Evolutionary conservation across 1,284 basidiomycete species (phyloP).

Genomic region (Boletellus dicymbophilus): DNA sequence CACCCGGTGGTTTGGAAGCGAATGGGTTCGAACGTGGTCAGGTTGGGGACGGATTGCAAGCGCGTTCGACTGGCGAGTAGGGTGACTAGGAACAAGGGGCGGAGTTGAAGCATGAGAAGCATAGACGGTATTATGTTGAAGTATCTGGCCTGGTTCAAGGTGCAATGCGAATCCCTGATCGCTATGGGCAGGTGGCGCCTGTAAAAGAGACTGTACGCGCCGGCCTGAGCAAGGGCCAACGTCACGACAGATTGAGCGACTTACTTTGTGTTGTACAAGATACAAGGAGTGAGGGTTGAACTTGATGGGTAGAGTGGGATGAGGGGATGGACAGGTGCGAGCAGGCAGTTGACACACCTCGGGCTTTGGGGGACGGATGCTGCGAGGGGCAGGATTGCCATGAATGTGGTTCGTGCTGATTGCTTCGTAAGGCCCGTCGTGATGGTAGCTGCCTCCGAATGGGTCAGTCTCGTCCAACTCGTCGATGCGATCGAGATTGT

Average conservation of each 20-base stretch:
- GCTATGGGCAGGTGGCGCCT: background rate
- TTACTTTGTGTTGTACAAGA: slow-evolving; percentile 18
- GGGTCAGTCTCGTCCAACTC: slow-evolving; percentile 74
- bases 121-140: slow-evolving; percentile 35
- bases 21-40: slow-evolving; percentile 11
- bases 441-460: slow-evolving; percentile 59
- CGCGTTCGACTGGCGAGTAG: slow-evolving; percentile 3
- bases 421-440: slow-evolving; percentile 70
- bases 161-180: slow-evolving; percentile 39
- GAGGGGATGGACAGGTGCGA: background rate
- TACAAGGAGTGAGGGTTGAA: slow-evolving; percentile 3
- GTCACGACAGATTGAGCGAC: slow-evolving; percentile 2
- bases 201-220: slow-evolving; percentile 10
- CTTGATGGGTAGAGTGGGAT: slow-evolving; percentile 20
- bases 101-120: slow-evolving; percentile 3
- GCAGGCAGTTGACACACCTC: slow-evolving; percentile 24
- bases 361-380: background rate
- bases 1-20: slow-evolving; percentile 6
- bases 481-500: slow-evolving; percentile 68
- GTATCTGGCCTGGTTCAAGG: slow-evolving; percentile 55
- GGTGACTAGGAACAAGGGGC: slow-evolving; percentile 1
- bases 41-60: slow-evolving; percentile 1
- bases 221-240: slow-evolving; percentile 10
- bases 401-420: slow-evolving; percentile 25
- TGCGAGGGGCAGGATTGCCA: slow-evolving; percentile 1